A percentile compares a stretch with the other conserved stretches of the same genome.
These are phyloP conservation scores for Globisporangium paddicum DNA, from an alignment of 352 stramenopile species.

Conservation along the genomic window DNA sequence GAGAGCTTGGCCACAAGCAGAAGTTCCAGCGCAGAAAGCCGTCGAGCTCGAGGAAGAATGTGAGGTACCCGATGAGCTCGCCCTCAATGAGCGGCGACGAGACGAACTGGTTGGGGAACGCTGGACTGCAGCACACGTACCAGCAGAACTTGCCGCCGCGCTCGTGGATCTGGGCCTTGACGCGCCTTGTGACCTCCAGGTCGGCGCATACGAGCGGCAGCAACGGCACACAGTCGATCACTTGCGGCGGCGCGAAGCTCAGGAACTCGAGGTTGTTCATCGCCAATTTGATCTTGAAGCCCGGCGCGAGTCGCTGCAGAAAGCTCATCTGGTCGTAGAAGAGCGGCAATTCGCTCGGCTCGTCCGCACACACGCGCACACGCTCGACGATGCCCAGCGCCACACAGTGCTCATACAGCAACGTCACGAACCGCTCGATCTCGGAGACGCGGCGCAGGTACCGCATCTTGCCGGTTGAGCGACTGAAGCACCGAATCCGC, in stretches of 20 bases:
- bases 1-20: slow-evolving; percentile 57
- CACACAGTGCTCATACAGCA: slow-evolving; percentile 69
- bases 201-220: slow-evolving; percentile 66
- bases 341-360: slow-evolving; percentile 43
- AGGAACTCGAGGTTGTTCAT: slow-evolving; percentile 77
- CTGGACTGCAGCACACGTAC: slow-evolving; percentile 76
- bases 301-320: slow-evolving; percentile 50
- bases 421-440: slow-evolving; percentile 54
- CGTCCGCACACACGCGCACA: slow-evolving; percentile 68
- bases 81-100: slow-evolving; percentile 67
- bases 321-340: slow-evolving; percentile 70
- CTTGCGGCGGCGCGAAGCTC: slow-evolving; percentile 48
- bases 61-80: slow-evolving; percentile 72
- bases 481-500: slow-evolving; percentile 62
- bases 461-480: slow-evolving; percentile 47
- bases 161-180: slow-evolving; percentile 46
- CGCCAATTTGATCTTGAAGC: slow-evolving; percentile 69
- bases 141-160: slow-evolving; percentile 62
- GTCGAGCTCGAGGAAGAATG: slow-evolving; percentile 72
- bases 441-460: slow-evolving; percentile 53
- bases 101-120: slow-evolving; percentile 77
- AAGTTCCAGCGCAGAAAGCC: slow-evolving; percentile 84
- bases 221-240: slow-evolving; percentile 69
- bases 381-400: slow-evolving; percentile 47
- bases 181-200: slow-evolving; percentile 44